Evolutionary conservation across 345 rosid genomes (phyloP).

Genomic region (Eutrema heterophyllum): DNA sequence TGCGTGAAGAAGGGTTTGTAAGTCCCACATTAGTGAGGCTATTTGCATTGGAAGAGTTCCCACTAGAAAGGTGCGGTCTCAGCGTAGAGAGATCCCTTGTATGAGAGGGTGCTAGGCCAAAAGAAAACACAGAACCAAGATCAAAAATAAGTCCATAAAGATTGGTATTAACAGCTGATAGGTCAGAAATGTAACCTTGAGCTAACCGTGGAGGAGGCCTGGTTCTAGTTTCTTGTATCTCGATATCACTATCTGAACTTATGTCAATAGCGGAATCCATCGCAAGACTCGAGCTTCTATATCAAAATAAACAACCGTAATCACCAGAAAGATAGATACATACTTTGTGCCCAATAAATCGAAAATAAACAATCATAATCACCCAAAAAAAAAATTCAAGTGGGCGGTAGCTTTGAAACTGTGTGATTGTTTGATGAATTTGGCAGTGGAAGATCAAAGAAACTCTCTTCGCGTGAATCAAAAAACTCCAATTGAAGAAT

Average conservation of each 20-base stretch:
- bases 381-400: not conserved
- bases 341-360: not conserved
- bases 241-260: conserved; percentile 79
- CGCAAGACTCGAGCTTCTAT: not conserved
- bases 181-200: conserved; percentile 11
- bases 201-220: conserved; percentile 41
- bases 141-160: not conserved
- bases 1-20: conserved; percentile 17
- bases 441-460: not conserved
- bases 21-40: conserved; percentile 12
- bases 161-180: not conserved
- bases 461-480: not conserved
- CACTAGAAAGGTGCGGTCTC: conserved; percentile 31
- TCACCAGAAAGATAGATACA: not conserved
- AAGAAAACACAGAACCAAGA: not conserved
- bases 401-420: not conserved
- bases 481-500: not conserved
- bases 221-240: conserved; percentile 32
- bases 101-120: conserved; percentile 33
- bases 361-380: not conserved
- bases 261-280: conserved; percentile 61
- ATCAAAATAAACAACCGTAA: not conserved
- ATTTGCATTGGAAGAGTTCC: conserved; percentile 39
- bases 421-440: not conserved
- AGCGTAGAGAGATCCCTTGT: conserved; percentile 24